Evolutionary conservation across 2,329 filamentous ascomycete genomes (phyloP).

Genomic region (Mycosphaerella sp.): DNA sequence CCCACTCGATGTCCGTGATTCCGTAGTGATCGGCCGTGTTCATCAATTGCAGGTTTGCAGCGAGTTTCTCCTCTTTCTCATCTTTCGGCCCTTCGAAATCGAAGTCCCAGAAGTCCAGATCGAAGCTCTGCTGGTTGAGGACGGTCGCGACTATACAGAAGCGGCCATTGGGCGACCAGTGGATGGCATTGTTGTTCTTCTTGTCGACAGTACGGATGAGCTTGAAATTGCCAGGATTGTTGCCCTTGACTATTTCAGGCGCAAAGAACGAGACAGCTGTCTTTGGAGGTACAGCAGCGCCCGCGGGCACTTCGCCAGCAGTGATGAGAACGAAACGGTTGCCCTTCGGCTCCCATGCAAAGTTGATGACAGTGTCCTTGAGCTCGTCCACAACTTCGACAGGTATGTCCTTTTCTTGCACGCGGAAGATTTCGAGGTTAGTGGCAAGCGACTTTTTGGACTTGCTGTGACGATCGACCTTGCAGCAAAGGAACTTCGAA

Average conservation of each 20-base stretch:
- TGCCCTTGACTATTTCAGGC: constrained; percentile 85
- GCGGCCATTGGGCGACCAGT: constrained; percentile 93
- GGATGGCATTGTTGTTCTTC: constrained; percentile 99
- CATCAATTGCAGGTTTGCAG: constrained; percentile 92
- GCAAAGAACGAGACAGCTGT: constrained; percentile 95
- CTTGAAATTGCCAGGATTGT: constrained; percentile 85
- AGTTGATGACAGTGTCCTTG: constrained; percentile 99
- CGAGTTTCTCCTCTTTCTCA: constrained; percentile 86
- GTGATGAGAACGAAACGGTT: constrained; percentile 97
- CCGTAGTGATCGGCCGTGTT: constrained; percentile 92
- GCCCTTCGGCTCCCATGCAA: constrained; percentile 98
- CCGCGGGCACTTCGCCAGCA: constrained; percentile 72
- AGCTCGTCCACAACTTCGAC: constrained; percentile 97
- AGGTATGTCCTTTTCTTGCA: constrained; percentile 94
- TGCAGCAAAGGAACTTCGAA: constrained; percentile 88
- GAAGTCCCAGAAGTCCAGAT: constrained; percentile 95
- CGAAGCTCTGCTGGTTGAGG: constrained; percentile 84
- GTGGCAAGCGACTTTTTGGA: constrained; percentile 98
- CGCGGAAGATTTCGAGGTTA: constrained; percentile 95
- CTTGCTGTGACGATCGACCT: constrained; percentile 98
- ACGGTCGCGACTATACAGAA: constrained; percentile 95
- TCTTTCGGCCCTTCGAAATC: constrained; percentile 94
- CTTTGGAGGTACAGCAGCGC: constrained; percentile 82
- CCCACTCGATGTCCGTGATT: constrained; percentile 96
- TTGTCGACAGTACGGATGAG: constrained; percentile 92